Percentiles rank a stretch among this genome's conserved stretches.
These are phyloP conservation scores for Paradendryphiella salina DNA, from an alignment of 2,329 filamentous ascomycete genomes.

Conservation along the genomic window DNA sequence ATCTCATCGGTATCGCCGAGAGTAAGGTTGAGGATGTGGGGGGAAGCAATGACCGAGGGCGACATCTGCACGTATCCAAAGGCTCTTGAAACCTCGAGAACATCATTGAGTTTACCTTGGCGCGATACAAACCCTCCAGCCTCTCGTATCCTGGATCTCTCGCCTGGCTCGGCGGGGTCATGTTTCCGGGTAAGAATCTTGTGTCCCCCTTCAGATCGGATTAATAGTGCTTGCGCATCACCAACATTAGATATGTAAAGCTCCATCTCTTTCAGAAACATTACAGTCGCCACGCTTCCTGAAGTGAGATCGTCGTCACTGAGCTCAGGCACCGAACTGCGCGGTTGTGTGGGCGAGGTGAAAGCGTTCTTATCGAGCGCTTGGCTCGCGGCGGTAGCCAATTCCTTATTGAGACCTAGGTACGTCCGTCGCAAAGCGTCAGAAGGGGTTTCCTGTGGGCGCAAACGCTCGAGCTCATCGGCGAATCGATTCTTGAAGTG, in stretches of 20 bases:
- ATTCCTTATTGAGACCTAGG: constrained; percentile 86
- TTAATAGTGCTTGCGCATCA: constrained; percentile 92
- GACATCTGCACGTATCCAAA: constrained; percentile 95
- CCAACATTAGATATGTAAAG: constrained; percentile 94
- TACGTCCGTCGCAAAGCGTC: constrained; percentile 89
- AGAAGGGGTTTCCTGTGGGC: constrained; percentile 71
- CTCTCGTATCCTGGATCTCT: constrained; percentile 87
- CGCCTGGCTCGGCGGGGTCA: constrained; percentile 82
- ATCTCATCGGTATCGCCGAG: constrained; percentile 91
- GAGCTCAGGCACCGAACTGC: constrained; percentile 75
- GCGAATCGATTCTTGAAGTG: constrained; percentile 87
- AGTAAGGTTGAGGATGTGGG: constrained; percentile 75
- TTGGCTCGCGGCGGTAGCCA: constrained; percentile 81
- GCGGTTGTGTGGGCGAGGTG: constrained; percentile 55
- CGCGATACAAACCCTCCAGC: constrained; percentile 95
- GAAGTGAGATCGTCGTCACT: constrained; percentile 87
- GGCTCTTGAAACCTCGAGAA: constrained; percentile 86
- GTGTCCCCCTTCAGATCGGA: constrained; percentile 83
- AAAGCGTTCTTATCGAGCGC: constrained; percentile 68
- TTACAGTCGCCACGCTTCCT: constrained; percentile 87
- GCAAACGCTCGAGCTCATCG: constrained; percentile 74
- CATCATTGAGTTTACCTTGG: constrained; percentile 89
- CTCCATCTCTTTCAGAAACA: constrained; percentile 87
- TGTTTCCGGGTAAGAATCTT: constrained; percentile 87
- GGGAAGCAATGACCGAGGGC: constrained; percentile 89